Conservation (phyloP, 306 rosid genomes). For the Castanea mollissima region DNA sequence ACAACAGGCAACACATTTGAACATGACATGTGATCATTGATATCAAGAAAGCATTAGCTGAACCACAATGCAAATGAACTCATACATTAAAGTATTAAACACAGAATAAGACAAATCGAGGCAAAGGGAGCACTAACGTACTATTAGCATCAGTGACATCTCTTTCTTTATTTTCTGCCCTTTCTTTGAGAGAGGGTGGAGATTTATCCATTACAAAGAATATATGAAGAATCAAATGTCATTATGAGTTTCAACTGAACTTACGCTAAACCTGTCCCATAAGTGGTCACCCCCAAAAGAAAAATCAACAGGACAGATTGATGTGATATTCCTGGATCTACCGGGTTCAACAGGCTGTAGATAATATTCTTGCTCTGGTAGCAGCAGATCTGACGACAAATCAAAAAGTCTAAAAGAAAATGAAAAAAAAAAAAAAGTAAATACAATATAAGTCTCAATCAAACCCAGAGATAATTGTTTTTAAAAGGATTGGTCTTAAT, state of each 20-base stretch:
- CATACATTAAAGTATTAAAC: neutral
- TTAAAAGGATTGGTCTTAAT: neutral
- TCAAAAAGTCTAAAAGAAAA: slow-evolving; percentile 74
- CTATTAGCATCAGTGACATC: neutral
- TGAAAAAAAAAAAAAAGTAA: slow-evolving; percentile 2
- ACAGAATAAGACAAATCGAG: neutral
- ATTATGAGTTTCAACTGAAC: slow-evolving; percentile 35
- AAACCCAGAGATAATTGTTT: neutral
- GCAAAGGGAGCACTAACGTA: neutral
- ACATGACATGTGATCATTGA: neutral
- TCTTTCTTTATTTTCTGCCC: neutral
- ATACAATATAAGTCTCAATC: neutral
- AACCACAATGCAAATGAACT: neutral
- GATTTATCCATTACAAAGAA: neutral
- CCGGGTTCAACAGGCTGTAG: slow-evolving; percentile 82
- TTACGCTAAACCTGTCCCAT: slow-evolving; percentile 94
- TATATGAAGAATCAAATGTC: neutral
- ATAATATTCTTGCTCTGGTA: slow-evolving; percentile 96
- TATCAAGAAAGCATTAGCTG: neutral
- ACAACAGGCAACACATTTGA: neutral
- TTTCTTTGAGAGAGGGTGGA: neutral
- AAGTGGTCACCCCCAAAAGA: slow-evolving; percentile 93
- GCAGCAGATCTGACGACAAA: slow-evolving; percentile 68
- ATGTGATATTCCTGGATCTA: slow-evolving; percentile 75
- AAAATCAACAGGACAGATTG: slow-evolving; percentile 87